A percentile compares a stretch with the other conserved stretches of the same genome.
Evolutionary conservation across 2,329 filamentous ascomycete species (phyloP).

Genomic region (Coniochaeta sp.): DNA sequence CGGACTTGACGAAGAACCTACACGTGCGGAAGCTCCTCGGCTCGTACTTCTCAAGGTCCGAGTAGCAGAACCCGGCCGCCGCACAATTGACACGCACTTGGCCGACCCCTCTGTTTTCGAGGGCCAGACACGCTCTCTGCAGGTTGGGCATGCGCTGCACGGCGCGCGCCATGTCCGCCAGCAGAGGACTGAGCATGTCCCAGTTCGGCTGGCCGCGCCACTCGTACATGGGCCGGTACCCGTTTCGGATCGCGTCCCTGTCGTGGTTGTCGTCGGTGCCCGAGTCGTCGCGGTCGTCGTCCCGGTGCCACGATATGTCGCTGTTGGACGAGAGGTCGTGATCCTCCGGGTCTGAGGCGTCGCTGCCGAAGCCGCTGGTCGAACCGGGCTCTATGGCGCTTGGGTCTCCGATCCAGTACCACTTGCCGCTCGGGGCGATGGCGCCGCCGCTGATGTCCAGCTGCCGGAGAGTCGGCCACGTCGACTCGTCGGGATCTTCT

Average conservation of each 20-base stretch:
- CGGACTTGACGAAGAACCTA: neutral
- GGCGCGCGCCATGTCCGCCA: neutral
- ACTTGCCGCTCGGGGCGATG: neutral
- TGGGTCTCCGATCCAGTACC: neutral
- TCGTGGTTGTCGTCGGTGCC: too few species aligned
- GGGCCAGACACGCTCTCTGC: neutral
- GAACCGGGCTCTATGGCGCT: neutral
- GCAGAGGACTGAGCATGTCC: neutral
- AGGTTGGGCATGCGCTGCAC: neutral
- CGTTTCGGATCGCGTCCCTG: neutral
- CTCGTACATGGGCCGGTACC: neutral
- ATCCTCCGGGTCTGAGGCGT: neutral
- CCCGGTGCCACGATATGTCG: neutral
- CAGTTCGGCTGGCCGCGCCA: neutral
- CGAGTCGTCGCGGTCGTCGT: neutral
- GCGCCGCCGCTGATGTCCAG: neutral
- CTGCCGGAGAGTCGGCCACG: neutral
- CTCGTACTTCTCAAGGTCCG: neutral
- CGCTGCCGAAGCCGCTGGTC: neutral
- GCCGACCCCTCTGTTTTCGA: neutral
- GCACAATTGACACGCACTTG: neutral
- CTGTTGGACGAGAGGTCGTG: neutral
- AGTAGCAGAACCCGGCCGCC: neutral
- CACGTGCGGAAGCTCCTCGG: neutral
- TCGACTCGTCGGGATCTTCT: too few species aligned